Evolutionary conservation across 2,329 filamentous ascomycete genomes (phyloP).

Genomic region (Lachnellula occidentalis): DNA sequence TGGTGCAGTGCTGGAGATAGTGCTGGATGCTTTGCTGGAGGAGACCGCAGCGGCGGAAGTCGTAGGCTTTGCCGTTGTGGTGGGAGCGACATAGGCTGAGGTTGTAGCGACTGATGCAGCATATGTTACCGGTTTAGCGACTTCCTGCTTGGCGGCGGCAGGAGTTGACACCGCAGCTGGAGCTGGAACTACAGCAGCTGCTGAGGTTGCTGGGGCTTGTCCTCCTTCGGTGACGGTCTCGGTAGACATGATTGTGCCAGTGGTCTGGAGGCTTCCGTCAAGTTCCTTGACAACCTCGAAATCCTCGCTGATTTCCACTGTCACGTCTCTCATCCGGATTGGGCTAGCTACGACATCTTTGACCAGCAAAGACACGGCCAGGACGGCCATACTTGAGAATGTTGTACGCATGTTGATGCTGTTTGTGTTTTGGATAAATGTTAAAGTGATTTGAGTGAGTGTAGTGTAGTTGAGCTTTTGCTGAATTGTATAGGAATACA

Average conservation of each 20-base stretch:
- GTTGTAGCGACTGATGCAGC: constrained; percentile 4
- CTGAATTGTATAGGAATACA: background rate
- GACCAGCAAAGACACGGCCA: constrained; percentile 29
- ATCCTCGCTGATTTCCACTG: constrained; percentile 21
- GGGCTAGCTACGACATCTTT: constrained; percentile 23
- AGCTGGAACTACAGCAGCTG: background rate
- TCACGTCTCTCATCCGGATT: constrained; percentile 16
- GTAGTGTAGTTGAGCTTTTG: background rate
- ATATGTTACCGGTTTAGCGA: background rate
- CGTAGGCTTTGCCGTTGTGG: background rate
- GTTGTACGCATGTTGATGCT: constrained; percentile 23
- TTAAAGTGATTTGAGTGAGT: background rate
- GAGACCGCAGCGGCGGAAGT: background rate
- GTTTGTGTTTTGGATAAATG: background rate
- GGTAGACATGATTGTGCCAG: constrained; percentile 15
- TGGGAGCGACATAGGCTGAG: background rate
- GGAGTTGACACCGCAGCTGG: background rate
- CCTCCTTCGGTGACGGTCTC: constrained; percentile 17
- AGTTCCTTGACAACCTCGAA: constrained; percentile 19
- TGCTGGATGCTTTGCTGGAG: background rate
- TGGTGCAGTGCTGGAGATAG: constrained; percentile 1
- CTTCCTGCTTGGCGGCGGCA: background rate
- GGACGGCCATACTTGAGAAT: constrained; percentile 23
- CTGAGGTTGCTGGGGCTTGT: background rate
- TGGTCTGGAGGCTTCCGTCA: constrained; percentile 18